These are phyloP conservation scores for Lomentospora prolificans DNA, from an alignment of 2,329 filamentous ascomycete genomes.

Conservation along the genomic window DNA sequence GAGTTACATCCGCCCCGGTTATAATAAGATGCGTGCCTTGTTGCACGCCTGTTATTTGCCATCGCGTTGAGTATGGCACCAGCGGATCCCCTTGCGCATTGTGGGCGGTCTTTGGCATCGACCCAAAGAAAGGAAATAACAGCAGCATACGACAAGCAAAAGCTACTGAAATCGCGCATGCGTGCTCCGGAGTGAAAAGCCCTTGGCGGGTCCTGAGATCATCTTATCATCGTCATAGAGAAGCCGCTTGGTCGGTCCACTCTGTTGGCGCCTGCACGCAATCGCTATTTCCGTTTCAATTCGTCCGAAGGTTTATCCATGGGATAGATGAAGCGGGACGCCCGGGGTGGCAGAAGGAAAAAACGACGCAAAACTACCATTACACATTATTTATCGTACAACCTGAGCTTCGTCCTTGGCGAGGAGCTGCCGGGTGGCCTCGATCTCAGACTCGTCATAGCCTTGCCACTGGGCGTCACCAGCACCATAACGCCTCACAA, in stretches of 20 bases:
- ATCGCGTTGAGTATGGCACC: not conserved
- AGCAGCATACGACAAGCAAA: no score
- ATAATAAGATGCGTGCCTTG: not conserved
- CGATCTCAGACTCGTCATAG: constrained; percentile 61
- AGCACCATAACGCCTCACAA: constrained; percentile 53
- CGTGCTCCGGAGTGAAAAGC: no score
- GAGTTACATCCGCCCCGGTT: not conserved
- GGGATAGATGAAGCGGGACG: not conserved
- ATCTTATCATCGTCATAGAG: no score
- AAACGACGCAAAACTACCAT: not conserved
- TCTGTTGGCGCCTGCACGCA: not conserved
- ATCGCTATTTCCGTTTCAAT: not conserved
- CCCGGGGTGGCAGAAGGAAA: not conserved
- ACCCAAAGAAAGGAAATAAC: no score
- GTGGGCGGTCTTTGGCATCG: no score
- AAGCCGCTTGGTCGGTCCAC: not conserved
- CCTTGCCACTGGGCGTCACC: constrained; percentile 61
- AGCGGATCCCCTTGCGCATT: not conserved
- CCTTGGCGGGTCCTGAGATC: no score
- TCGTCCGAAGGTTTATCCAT: not conserved
- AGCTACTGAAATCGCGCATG: no score
- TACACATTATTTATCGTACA: constrained; percentile 25
- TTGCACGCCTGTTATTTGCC: not conserved
- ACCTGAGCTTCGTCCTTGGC: constrained; percentile 37
- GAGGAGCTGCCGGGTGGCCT: constrained; percentile 59